Percentiles rank a stretch among this genome's conserved stretches.
phyloP scores from a whole-genome alignment of 2,329 filamentous ascomycete genomes.

The Ophiostoma triangulosporum region DNA sequence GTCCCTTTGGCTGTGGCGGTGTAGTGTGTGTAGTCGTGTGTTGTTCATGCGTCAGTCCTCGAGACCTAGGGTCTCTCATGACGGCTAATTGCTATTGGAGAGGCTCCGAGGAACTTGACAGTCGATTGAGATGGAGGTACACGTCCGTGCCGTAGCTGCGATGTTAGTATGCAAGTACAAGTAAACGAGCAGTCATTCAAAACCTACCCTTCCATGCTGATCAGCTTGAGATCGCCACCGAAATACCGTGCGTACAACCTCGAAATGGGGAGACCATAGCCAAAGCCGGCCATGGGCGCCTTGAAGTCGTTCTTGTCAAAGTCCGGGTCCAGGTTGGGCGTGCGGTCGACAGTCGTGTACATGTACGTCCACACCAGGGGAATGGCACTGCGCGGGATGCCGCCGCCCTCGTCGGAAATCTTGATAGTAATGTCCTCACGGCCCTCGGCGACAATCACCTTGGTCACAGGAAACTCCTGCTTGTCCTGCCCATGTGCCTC shows the following conservation, averaged over 20 bases:
- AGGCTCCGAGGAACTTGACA: constrained; percentile 91
- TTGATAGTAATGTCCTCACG: constrained; percentile 99
- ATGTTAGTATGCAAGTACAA: constrained; percentile 1
- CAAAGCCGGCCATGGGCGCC: constrained; percentile 96
- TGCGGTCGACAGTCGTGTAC: constrained; percentile 97
- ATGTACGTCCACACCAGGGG: constrained; percentile 99
- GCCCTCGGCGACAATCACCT: constrained; percentile 93
- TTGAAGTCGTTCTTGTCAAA: constrained; percentile 99
- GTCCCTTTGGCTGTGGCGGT: not conserved
- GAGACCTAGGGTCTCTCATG: constrained; percentile 61
- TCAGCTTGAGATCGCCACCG: constrained; percentile 90
- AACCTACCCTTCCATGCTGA: constrained; percentile 96
- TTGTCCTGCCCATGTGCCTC: constrained; percentile 91
- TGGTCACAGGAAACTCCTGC: constrained; percentile 90
- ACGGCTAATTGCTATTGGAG: constrained; percentile 88
- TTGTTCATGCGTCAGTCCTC: constrained; percentile 45
- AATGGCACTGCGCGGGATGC: constrained; percentile 84
- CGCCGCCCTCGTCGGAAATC: constrained; percentile 90
- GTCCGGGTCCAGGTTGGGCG: constrained; percentile 86
- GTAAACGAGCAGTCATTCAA: not conserved
- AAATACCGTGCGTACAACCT: constrained; percentile 93
- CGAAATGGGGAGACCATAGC: constrained; percentile 92
- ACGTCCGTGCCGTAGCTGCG: constrained; percentile 90
- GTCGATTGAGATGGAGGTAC: constrained; percentile 90
- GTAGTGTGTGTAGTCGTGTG: not conserved